A percentile compares a stretch with the other conserved stretches of the same genome.
These are phyloP conservation scores for Talaromyces sp. DNA, from an alignment of 2,329 filamentous ascomycete genomes.

Conservation along the genomic window DNA sequence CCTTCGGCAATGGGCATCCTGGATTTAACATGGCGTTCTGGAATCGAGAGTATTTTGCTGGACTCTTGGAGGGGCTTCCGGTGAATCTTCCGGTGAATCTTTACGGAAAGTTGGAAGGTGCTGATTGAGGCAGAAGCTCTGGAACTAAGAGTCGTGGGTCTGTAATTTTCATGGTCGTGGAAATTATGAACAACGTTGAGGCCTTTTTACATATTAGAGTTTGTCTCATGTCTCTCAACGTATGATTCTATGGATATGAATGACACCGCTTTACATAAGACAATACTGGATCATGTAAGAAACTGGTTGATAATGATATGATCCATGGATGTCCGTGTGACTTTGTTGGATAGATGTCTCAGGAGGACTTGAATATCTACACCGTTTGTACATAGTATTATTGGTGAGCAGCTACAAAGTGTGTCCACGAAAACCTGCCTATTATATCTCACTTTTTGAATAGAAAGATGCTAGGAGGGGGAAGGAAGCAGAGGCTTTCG, in stretches of 20 bases:
- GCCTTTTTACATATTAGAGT: background rate
- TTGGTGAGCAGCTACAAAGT: too few relatives aligned
- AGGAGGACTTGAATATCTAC: background rate
- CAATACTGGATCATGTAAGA: background rate
- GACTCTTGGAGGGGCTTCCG: too few relatives aligned
- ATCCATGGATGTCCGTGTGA: background rate
- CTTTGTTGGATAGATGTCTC: background rate
- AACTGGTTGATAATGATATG: too few relatives aligned
- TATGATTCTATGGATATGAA: background rate
- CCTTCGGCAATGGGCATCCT: conserved; percentile 15
- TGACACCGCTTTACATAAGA: background rate
- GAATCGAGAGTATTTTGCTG: background rate
- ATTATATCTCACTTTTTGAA: background rate
- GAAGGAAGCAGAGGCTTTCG: background rate
- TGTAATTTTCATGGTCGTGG: background rate
- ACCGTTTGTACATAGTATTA: background rate
- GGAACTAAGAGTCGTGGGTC: background rate
- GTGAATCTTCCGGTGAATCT: background rate
- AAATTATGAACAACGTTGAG: background rate
- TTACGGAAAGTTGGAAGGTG: background rate
- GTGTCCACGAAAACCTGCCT: too few relatives aligned
- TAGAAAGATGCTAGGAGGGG: background rate
- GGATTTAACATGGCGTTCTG: conserved; percentile 13
- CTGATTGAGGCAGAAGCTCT: background rate
- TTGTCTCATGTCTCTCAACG: background rate